Evolutionary conservation across 1,284 basidiomycete genomes (phyloP), one percentile per base, ranked within the genome.

Genomic region (Quambalaria eucalypti): DNA sequence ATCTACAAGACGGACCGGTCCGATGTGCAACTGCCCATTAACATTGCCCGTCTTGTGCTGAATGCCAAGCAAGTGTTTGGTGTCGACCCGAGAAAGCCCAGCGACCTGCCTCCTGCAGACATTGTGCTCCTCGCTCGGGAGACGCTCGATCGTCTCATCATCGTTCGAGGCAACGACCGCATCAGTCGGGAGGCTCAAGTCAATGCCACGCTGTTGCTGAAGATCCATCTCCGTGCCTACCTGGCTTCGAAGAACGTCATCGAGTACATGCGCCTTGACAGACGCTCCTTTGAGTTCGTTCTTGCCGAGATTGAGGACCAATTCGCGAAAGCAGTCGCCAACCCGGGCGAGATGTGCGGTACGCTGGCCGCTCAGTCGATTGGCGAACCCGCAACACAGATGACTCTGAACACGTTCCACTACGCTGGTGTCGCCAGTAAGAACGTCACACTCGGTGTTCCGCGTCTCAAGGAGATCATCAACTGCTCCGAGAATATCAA

Each of bases 351-450:
- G 78, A 98, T 98, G 95, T 98, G 95, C 67, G 95, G 95, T 48
- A 97, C 91, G 0, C 83, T 98, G 14, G 88, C 95, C 33, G 95
- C 95, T 0, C 95, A 98, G 78, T 96, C 91, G 4, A 99, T 98
- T 64, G 95, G 95, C 78, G 95, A 98, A 81, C 95, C 95, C 0
- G 95, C 95, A 2, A 99, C 95, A 1, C 95, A 99, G 77, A 99
- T 99, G 95, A 99, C 95, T 28, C 79, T 99, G 64, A 99, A 99
- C 77, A 99, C 95, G 8, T 99, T 99, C 84, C 95, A 99, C 80
- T 96, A 98, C 76, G 55, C 71, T 86, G 90, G 93, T 68, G 95
- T 98, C 77, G 95, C 95, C 78, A 93, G 93, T 56, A 93, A 95
- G 38, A 99, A 99, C 77, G 95, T 99, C 61, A 99, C 95, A 1